These are phyloP conservation scores for Calocybe indica DNA, from an alignment of 768 basidiomycete species.

Conservation along the genomic window DNA sequence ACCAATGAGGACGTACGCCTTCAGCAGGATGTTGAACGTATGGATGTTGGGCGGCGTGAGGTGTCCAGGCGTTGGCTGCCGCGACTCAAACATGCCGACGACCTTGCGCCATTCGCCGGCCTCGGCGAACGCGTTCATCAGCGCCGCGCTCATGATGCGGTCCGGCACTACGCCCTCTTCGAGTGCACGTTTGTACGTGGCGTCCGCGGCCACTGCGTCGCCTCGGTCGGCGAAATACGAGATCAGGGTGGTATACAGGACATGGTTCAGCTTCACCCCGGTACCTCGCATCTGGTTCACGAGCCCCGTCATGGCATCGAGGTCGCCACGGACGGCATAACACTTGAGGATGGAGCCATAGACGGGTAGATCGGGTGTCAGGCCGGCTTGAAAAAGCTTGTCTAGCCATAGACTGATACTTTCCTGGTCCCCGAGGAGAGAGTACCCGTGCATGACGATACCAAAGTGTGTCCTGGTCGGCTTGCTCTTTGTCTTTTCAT, in stretches of 20 bases:
- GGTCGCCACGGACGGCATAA: constrained; percentile 49
- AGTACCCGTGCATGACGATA: constrained; percentile 49
- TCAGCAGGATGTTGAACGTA: constrained; percentile 73
- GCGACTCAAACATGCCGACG: constrained; percentile 57
- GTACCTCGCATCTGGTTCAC: constrained; percentile 57
- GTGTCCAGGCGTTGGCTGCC: no score
- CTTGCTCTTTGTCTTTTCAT: constrained; percentile 21
- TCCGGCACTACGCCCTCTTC: constrained; percentile 59
- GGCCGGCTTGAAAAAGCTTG: constrained; percentile 40
- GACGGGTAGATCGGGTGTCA: constrained; percentile 47
- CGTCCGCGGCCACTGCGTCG: constrained; percentile 62
- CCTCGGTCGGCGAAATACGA: constrained; percentile 54
- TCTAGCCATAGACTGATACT: constrained; percentile 52
- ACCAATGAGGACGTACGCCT: constrained; percentile 77
- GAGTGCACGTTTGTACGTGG: constrained; percentile 59
- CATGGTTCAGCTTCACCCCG: constrained; percentile 37
- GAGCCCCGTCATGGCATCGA: constrained; percentile 41
- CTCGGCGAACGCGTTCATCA: constrained; percentile 83
- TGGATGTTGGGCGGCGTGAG: constrained; percentile 27
- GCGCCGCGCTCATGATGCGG: constrained; percentile 53
- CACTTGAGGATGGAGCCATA: constrained; percentile 57
- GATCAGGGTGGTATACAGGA: constrained; percentile 65
- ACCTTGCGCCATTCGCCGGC: constrained; percentile 76
- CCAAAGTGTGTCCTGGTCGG: constrained; percentile 51
- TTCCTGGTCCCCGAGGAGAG: constrained; percentile 36